Conservation (phyloP, 2,329 filamentous ascomycete species). For the Penicillium fuscoglaucum region DNA sequence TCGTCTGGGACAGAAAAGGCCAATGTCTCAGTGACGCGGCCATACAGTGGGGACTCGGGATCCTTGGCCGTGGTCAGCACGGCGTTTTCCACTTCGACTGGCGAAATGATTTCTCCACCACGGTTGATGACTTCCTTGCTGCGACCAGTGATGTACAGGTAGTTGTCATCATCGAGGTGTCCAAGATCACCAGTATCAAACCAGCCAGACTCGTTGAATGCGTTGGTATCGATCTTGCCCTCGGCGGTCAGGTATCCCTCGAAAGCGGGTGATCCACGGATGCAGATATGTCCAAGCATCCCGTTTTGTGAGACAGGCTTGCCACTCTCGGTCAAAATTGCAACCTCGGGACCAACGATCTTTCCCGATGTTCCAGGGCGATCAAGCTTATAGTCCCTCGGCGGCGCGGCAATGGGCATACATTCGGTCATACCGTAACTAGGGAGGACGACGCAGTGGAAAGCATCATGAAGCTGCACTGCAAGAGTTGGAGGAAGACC, state of each 20-base stretch:
- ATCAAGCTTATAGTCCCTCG: constrained; percentile 54
- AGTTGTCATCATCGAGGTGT: constrained; percentile 53
- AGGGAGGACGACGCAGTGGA: constrained; percentile 54
- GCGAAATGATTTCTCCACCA: constrained; percentile 60
- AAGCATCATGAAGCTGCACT: constrained; percentile 51
- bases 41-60: constrained; percentile 43
- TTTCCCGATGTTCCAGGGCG: constrained; percentile 56
- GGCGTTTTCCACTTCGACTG: constrained; percentile 60
- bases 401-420: constrained; percentile 60
- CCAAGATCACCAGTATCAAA: constrained; percentile 59
- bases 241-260: constrained; percentile 37
- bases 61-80: constrained; percentile 51
- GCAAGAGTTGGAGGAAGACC: constrained; percentile 55
- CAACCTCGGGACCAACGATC: constrained; percentile 53
- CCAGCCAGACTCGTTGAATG: constrained; percentile 52
- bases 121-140: constrained; percentile 61
- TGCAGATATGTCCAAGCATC: constrained; percentile 51
- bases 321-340: constrained; percentile 48
- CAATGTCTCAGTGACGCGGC: constrained; percentile 52
- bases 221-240: constrained; percentile 16
- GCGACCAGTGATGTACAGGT: constrained; percentile 56
- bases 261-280: constrained; percentile 55
- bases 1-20: constrained; percentile 56
- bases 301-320: constrained; percentile 34
- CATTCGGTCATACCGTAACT: constrained; percentile 63